Percentiles rank a stretch among this genome's conserved stretches.
Evolutionary conservation across 2,329 filamentous ascomycete species (phyloP).

Genomic region (Cercospora brassicicola): DNA sequence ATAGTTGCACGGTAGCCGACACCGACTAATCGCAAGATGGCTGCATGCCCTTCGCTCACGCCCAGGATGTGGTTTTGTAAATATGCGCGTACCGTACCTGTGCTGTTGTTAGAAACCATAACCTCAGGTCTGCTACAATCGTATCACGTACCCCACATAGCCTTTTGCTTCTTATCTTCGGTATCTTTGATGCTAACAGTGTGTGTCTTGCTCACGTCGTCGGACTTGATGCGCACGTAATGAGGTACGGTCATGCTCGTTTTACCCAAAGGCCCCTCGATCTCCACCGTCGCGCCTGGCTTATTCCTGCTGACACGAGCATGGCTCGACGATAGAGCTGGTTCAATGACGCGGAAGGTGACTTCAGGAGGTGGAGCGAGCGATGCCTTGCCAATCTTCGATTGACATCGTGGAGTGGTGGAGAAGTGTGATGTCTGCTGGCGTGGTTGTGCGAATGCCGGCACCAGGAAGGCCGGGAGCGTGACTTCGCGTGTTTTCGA

Average conservation of each 20-base stretch:
- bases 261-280: constrained; percentile 79
- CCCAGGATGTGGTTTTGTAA: constrained; percentile 88
- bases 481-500: constrained; percentile 21
- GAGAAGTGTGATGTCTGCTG: constrained; percentile 62
- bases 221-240: constrained; percentile 71
- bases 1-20: constrained; percentile 92
- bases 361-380: constrained; percentile 83
- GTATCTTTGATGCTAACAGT: constrained; percentile 69
- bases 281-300: constrained; percentile 66
- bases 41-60: constrained; percentile 93
- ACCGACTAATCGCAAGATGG: constrained; percentile 87
- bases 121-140: neutral
- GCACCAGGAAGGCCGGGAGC: constrained; percentile 70
- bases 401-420: constrained; percentile 63
- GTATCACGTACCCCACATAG: constrained; percentile 82
- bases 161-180: constrained; percentile 71
- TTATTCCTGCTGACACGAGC: constrained; percentile 59
- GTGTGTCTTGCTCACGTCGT: constrained; percentile 63
- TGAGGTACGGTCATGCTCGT: constrained; percentile 75
- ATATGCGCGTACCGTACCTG: constrained; percentile 86
- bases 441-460: constrained; percentile 59
- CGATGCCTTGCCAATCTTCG: constrained; percentile 81
- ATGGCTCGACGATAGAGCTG: constrained; percentile 57
- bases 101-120: constrained; percentile 4
- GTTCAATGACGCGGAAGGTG: constrained; percentile 65